phyloP scores from a whole-genome alignment of 257 asterid genomes.

The Plectranthus barbatus region DNA sequence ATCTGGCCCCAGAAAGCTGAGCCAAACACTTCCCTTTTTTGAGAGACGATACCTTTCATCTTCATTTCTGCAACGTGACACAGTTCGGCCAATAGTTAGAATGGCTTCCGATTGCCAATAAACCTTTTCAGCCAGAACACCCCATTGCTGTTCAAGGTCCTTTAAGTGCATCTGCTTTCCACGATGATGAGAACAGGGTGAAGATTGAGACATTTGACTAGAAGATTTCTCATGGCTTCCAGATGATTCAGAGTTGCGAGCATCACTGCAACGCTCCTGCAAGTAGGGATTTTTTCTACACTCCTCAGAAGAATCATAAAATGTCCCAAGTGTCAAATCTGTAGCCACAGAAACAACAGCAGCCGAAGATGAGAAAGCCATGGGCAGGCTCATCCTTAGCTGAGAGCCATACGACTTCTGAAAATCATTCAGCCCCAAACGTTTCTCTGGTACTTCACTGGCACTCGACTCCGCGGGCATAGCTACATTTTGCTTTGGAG shows the following conservation, averaged over 20 bases:
- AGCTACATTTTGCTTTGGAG: conserved; percentile 12
- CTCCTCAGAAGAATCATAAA: conserved; percentile 27
- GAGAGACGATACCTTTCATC: conserved; percentile 26
- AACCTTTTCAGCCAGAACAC: conserved; percentile 53
- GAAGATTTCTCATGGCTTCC: conserved; percentile 30
- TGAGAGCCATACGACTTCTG: conserved; percentile 18
- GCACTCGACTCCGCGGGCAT: conserved; percentile 15
- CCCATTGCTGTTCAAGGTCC: conserved; percentile 47
- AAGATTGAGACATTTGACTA: conserved; percentile 27
- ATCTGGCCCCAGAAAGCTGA: conserved; percentile 82
- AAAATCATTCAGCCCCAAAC: conserved; percentile 19
- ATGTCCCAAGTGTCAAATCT: conserved; percentile 75
- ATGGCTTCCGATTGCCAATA: conserved; percentile 83
- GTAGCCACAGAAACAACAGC: conserved; percentile 46
- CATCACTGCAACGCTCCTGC: conserved; percentile 21
- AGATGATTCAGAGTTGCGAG: conserved; percentile 28
- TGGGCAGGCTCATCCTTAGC: conserved; percentile 12
- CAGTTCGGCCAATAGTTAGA: conserved; percentile 36
- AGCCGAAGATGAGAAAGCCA: conserved; percentile 20
- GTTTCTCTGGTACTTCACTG: conserved; percentile 16
- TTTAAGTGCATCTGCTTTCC: conserved; percentile 28
- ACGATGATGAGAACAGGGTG: conserved; percentile 28
- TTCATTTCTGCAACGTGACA: conserved; percentile 49
- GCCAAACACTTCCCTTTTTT: conserved; percentile 67
- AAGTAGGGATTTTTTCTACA: conserved; percentile 23